A percentile compares a stretch with the other conserved stretches of the same genome.
Evolutionary conservation across 176 grass and related monocot species (phyloP).

Genomic region (Phoenix dactylifera): DNA sequence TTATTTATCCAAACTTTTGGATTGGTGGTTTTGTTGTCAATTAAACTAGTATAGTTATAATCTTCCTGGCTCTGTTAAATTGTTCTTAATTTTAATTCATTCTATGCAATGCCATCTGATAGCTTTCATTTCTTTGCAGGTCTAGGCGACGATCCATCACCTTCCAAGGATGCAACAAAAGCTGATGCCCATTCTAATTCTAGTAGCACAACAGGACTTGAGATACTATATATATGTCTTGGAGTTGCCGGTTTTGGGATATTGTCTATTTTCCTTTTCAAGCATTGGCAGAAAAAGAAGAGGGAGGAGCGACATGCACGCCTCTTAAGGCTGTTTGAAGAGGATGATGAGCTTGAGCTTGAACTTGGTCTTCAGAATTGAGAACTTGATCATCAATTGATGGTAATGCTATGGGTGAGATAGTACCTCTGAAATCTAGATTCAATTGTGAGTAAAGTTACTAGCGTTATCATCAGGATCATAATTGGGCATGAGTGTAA

Average conservation of each 20-base stretch:
- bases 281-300: constrained; percentile 14
- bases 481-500: too few species aligned
- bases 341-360: constrained; percentile 16
- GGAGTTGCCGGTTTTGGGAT: background rate
- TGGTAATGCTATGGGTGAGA: background rate
- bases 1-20: too few species aligned
- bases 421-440: too few species aligned
- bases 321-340: constrained; percentile 10
- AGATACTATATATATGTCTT: background rate
- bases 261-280: constrained; percentile 2
- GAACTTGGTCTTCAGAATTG: constrained; percentile 12
- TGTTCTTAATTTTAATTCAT: too few species aligned
- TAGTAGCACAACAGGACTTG: background rate
- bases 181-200: background rate
- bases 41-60: too few species aligned
- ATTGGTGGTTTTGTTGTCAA: too few species aligned
- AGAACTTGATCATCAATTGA: background rate
- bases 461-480: too few species aligned
- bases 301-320: constrained; percentile 11
- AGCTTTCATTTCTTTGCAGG: background rate
- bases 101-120: too few species aligned
- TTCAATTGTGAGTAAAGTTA: too few species aligned
- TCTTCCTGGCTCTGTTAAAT: too few species aligned
- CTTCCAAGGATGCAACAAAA: background rate
- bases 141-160: constrained; percentile 3